Evolutionary conservation across 106 monocot species (phyloP).

Genomic region (Dendrobium nobile): DNA sequence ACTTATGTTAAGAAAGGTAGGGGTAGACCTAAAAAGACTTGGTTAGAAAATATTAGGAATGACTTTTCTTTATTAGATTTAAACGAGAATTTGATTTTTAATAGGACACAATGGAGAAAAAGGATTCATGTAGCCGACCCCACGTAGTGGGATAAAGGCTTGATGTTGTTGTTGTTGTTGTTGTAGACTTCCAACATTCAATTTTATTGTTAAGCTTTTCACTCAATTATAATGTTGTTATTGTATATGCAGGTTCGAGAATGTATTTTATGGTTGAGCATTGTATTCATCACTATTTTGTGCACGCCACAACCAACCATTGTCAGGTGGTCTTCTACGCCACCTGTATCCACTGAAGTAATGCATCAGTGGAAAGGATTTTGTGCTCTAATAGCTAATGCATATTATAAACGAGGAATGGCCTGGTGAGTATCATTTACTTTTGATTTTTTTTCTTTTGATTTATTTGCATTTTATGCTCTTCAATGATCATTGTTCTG

Average conservation of each 20-base stretch:
- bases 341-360: slow-evolving; percentile 61
- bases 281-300: slow-evolving; percentile 84
- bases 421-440: slow-evolving; percentile 54
- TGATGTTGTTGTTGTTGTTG: too few species aligned
- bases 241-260: slow-evolving; percentile 47
- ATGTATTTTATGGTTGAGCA: slow-evolving; percentile 90
- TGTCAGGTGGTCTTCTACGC: slow-evolving; percentile 69
- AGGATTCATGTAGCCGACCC: too few species aligned
- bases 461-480: neutral
- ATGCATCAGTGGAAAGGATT: slow-evolving; percentile 94
- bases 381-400: slow-evolving; percentile 89
- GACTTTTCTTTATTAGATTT: too few species aligned
- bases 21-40: too few species aligned
- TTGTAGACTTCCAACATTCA: neutral
- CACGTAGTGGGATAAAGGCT: too few species aligned
- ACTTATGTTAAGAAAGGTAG: too few species aligned
- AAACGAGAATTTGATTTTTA: too few species aligned
- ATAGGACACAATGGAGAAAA: too few species aligned
- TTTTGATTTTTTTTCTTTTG: neutral
- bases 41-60: too few species aligned
- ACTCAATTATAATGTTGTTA: neutral
- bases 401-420: slow-evolving; percentile 90
- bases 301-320: slow-evolving; percentile 92
- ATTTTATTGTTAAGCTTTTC: neutral
- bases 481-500: too few species aligned